phyloP scores from a whole-genome alignment of 164 flowering plant species.

The Echeveria elegans region DNA sequence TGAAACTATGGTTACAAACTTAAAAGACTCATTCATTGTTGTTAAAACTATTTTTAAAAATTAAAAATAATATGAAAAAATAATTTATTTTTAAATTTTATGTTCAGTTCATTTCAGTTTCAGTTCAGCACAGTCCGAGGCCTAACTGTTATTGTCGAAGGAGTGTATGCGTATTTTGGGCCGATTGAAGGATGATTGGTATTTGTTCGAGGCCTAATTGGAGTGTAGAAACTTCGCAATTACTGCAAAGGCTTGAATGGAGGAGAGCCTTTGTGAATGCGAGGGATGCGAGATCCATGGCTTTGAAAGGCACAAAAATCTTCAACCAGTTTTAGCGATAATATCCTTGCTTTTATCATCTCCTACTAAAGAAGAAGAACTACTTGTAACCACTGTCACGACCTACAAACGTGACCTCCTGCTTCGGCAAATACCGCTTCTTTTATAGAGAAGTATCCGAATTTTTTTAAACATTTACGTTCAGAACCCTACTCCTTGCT shows the following conservation, averaged over 20 bases:
- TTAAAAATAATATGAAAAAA: no score
- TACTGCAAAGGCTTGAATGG: no score
- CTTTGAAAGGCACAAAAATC: constrained; percentile 45
- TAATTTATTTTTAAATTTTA: no score
- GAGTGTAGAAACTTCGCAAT: constrained; percentile 24
- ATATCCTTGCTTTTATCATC: constrained; percentile 31
- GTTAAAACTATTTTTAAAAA: no score
- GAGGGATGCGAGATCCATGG: constrained; percentile 49
- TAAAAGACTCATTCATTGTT: no score
- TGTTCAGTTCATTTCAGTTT: no score
- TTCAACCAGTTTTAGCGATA: constrained; percentile 30
- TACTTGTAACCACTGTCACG: constrained; percentile 21
- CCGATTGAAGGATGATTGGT: no score
- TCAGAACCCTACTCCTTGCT: constrained; percentile 26
- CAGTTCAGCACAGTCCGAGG: no score
- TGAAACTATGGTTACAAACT: no score
- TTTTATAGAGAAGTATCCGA: constrained; percentile 21
- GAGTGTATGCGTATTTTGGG: no score
- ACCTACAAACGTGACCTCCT: constrained; percentile 17
- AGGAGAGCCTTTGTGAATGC: no score
- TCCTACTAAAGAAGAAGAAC: constrained; percentile 28
- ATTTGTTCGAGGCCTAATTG: neutral
- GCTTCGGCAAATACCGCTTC: constrained; percentile 16
- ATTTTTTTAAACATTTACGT: constrained; percentile 26
- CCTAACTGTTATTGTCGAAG: no score